Base-by-base conservation (phyloP, 495 filamentous ascomycete species). In the Hypoxylon fuscum region DNA sequence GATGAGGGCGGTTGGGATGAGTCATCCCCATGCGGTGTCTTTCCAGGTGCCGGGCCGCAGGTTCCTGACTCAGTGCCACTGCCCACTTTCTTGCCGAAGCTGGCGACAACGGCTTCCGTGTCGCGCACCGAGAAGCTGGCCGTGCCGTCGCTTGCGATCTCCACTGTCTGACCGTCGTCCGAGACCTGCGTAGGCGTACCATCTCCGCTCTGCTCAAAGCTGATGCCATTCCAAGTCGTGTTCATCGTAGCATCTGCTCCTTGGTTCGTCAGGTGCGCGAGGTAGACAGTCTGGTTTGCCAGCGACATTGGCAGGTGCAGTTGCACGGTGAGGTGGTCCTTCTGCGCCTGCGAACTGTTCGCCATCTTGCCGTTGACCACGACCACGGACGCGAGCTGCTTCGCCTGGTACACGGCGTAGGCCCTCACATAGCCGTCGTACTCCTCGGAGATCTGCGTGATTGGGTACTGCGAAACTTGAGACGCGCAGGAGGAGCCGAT, bases 201-300 rank as follows among this genome's bases (percentile, higher is more conserved):
- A 48, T 71, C 61, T 2, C 15, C 41, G 54, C 46, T 50, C 22
- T 37, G 42, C 46, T 72, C 68, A 62, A 68, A 78, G 37, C 59
- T 53, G 43, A 75, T 49, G n/a, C 76, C 75, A 50, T 73, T 73
- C 53, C 60, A 78, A 9, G 68, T 73, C 5, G 71, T 74, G 50
- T 62, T 62, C 37, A 15, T 11, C 1, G 47, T 45, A 15, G 59
- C 57, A 42, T 77, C 75, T 22, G 70, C 66, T 40, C 73, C 73
- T 17, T 53, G 25, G 43, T 54, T 68, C 2, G 69, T 73, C 17
- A 74, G 67, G 57, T 71, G 71, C 18, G 75, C 66, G 12, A 77
- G 60, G 44, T 67, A 70, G 1, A 76, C 46, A 2, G 54, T 32
- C 32, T 68, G 56, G 43, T 61, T 64, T 1, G 43, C 43, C 20